Percentiles rank a stretch among this genome's conserved stretches.
Evolutionary conservation across 495 filamentous ascomycete species (phyloP).

Genomic region (Hypoxylon trugodes): DNA sequence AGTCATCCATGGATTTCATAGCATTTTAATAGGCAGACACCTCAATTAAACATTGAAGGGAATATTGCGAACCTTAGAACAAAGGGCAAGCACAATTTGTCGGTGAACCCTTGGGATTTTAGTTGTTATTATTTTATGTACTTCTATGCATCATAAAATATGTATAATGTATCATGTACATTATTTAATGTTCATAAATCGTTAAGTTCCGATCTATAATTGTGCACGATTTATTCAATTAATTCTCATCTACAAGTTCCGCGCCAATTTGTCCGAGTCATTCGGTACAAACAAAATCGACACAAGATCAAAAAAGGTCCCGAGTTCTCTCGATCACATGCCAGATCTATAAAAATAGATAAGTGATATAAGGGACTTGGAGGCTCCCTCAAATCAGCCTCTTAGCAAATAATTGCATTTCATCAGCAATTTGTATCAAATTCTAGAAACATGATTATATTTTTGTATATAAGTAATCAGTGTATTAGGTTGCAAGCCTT

Average conservation of each 20-base stretch:
- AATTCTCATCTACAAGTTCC: too few relatives aligned
- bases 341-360: conserved; percentile 31
- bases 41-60: too few relatives aligned
- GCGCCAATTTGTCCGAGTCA: not conserved
- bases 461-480: too few relatives aligned
- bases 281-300: conserved; percentile 6
- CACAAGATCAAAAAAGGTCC: conserved; percentile 24
- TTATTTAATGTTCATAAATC: too few relatives aligned
- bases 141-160: not conserved
- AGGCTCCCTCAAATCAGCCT: conserved; percentile 4
- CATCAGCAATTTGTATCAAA: not conserved
- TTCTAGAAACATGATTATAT: not conserved
- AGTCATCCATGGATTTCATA: not conserved
- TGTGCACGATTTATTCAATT: not conserved
- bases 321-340: conserved; percentile 29
- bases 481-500: too few relatives aligned
- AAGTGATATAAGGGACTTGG: conserved; percentile 15
- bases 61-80: too few relatives aligned
- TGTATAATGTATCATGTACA: not conserved
- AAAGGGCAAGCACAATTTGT: too few relatives aligned
- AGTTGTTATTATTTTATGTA: too few relatives aligned
- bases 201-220: too few relatives aligned
- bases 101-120: too few relatives aligned
- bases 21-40: too few relatives aligned
- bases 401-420: not conserved